Base-by-base conservation (phyloP, 2,329 filamentous ascomycete genomes). In the Fusarium udum region DNA sequence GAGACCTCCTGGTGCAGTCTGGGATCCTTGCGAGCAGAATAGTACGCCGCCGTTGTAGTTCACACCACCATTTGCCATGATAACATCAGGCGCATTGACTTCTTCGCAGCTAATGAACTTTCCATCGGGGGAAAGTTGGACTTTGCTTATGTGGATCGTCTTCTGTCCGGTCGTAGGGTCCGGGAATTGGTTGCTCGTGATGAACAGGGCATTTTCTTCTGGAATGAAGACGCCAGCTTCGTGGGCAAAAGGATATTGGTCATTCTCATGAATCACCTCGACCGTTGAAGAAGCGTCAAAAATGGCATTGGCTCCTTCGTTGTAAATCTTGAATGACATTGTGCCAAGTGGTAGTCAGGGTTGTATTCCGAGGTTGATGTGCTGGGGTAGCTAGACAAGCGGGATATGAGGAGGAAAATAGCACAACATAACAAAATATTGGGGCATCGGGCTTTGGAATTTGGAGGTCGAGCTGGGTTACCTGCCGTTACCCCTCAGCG, bases 11-110 rank as follows among this genome's bases (percentile, higher is more conserved):
- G 71, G 31, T 3, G 20, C 57, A 2, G 69, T 63, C 43, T 68
- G 24, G 6, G 78, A 72, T 8, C 85, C 84, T 56, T 86, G 84
- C 0, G 82, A 80, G 66, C 84, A 86, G 59, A 85, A 82, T 12
- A 85, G 75, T 9, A 85, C 61, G 15, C 81, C 78, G 14, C 80
- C 79, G 3, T 79, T 72, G 77, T 85, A 85, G 63, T 87, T 87
- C 42, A 86, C 82, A 12, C 84, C 86, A 26, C 86, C 86, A 55
- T 88, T 88, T 12, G 82, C 83, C 84, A 87, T 86, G 5, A 78
- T 77, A 1, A 86, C 78, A 5, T 77, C 74, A 1, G 76, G 78
- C 1, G 75, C 68, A 9, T 76, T 24, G 18, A 85, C 78, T 46
- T 84, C 79, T 49, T 84, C 81, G 11, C 79, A 79, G 9, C 62